These are phyloP conservation scores for Leptomonas seymouri DNA, from an alignment of 208 protist species.

Conservation along the genomic window DNA sequence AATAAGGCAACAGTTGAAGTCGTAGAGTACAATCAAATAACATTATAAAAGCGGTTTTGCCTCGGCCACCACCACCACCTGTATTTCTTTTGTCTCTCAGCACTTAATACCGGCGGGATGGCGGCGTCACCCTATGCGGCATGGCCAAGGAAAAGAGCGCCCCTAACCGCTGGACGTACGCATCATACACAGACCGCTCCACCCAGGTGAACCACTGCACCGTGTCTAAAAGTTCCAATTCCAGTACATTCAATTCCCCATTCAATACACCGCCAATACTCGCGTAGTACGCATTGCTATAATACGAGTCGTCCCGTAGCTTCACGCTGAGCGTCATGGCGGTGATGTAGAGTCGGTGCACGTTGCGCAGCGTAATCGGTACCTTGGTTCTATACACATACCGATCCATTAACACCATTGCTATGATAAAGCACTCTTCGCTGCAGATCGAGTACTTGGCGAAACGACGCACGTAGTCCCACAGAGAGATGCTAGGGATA, in stretches of 20 bases:
- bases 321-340: conserved; percentile 89
- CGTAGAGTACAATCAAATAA: too few species aligned
- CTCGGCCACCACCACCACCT: background rate
- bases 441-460: conserved; percentile 90
- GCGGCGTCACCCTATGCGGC: conserved; percentile 1
- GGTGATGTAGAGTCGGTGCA: conserved; percentile 90
- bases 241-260: conserved; percentile 86
- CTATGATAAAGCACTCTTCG: conserved; percentile 91
- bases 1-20: too few species aligned
- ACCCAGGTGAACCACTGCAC: conserved; percentile 89
- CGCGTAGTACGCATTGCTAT: conserved; percentile 92
- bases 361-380: conserved; percentile 56
- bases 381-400: conserved; percentile 62
- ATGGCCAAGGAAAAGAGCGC: conserved; percentile 34
- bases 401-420: conserved; percentile 92
- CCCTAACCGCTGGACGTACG: conserved; percentile 43
- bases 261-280: conserved; percentile 85
- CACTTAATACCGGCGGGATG: conserved; percentile 1
- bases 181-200: conserved; percentile 60
- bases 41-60: conserved; percentile 1
- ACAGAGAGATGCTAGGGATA: conserved; percentile 81
- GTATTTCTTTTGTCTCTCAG: background rate
- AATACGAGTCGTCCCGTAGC: conserved; percentile 91
- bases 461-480: conserved; percentile 91
- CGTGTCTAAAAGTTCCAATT: conserved; percentile 82